Conservation (phyloP, 1,284 basidiomycete species). For the Melampsora medusae region DNA sequence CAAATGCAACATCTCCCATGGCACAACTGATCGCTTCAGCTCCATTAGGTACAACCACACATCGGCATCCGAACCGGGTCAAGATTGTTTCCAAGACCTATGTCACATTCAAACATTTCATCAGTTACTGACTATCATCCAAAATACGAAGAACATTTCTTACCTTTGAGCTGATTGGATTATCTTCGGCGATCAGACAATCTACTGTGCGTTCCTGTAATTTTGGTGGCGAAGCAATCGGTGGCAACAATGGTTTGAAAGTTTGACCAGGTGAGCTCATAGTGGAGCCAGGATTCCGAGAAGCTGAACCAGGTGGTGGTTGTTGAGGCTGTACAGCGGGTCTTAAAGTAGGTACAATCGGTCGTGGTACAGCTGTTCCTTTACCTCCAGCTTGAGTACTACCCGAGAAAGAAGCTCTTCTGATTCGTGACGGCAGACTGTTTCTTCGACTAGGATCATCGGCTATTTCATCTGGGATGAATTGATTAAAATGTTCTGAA, state of each 20-base stretch:
- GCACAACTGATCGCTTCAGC: slow-evolving; percentile 94
- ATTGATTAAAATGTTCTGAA: slow-evolving; percentile 26
- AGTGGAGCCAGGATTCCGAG: slow-evolving; percentile 26
- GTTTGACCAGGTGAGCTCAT: slow-evolving; percentile 45
- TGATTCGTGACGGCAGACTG: slow-evolving; percentile 48
- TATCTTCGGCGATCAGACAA: slow-evolving; percentile 92
- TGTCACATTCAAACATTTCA: slow-evolving; percentile 20
- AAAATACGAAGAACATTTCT: slow-evolving; percentile 32
- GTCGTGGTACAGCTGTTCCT: slow-evolving; percentile 35
- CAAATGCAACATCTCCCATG: slow-evolving; percentile 79
- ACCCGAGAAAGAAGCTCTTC: slow-evolving; percentile 47
- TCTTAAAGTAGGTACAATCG: slow-evolving; percentile 27
- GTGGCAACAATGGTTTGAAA: slow-evolving; percentile 44
- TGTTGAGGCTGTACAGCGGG: slow-evolving; percentile 22
- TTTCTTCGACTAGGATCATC: slow-evolving; percentile 47
- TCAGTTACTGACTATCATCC: slow-evolving; percentile 47
- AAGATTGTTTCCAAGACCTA: slow-evolving; percentile 85
- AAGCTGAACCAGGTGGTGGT: slow-evolving; percentile 25
- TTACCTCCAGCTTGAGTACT: slow-evolving; percentile 17
- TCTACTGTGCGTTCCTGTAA: slow-evolving; percentile 63
- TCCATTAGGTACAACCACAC: slow-evolving; percentile 89
- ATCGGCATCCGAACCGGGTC: slow-evolving; percentile 85
- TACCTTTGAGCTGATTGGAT: slow-evolving; percentile 83
- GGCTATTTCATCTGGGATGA: neutral
- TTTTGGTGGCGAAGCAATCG: slow-evolving; percentile 50